Conservation (phyloP, 202 grass and related monocot species). For the Saccharum hybrid region DNA sequence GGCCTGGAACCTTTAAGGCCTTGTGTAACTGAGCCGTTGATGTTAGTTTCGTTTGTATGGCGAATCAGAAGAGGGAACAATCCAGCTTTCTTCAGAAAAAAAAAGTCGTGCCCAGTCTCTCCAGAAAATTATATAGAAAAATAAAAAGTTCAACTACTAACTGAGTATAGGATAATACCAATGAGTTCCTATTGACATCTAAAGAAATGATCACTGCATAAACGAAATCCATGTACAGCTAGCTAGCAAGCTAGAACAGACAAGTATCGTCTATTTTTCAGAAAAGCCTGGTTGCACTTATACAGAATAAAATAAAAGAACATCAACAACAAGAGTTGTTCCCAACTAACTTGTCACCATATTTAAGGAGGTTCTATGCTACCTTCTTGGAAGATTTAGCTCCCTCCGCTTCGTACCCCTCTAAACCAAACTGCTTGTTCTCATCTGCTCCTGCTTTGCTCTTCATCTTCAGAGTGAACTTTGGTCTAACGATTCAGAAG, state of each 20-base stretch:
- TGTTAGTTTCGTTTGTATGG: neutral
- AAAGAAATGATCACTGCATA: conserved; percentile 27
- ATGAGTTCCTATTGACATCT: conserved; percentile 1
- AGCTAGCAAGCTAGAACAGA: conserved; percentile 39
- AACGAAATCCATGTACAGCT: conserved; percentile 52
- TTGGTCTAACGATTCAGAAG: conserved; percentile 23
- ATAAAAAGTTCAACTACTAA: conserved; percentile 29
- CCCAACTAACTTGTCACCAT: conserved; percentile 52
- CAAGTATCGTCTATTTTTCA: conserved; percentile 16
- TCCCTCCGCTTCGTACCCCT: conserved; percentile 3
- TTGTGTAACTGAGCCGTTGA: neutral
- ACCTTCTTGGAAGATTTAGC: conserved; percentile 58
- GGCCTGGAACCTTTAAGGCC: conserved; percentile 20
- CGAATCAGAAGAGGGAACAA: neutral
- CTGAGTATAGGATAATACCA: conserved; percentile 28
- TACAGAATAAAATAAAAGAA: conserved; percentile 30
- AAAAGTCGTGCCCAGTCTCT: neutral
- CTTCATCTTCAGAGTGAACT: conserved; percentile 36
- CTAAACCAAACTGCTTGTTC: conserved; percentile 36
- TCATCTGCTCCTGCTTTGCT: conserved; percentile 13
- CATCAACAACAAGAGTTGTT: conserved; percentile 30
- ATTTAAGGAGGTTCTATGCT: conserved; percentile 52
- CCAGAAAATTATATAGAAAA: neutral
- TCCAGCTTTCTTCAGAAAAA: neutral
- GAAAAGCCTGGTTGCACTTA: conserved; percentile 18